Evolutionary conservation across 2,329 filamentous ascomycete species (phyloP).

Genomic region (Plectosphaerella cucumerina): DNA sequence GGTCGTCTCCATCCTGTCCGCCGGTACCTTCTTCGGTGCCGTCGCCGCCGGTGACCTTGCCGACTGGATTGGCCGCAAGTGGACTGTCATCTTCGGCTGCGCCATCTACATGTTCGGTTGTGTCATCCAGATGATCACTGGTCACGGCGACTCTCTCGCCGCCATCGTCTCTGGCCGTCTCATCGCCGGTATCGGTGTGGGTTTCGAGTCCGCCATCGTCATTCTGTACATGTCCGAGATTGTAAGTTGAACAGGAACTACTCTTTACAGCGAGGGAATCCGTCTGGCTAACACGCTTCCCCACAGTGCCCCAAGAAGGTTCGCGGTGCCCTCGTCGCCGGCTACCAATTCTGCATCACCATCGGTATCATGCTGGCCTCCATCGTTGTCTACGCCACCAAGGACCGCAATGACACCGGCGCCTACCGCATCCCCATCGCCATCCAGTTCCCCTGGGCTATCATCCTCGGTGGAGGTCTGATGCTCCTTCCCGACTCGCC

Average conservation of each 20-base stretch:
- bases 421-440: slow-evolving; percentile 78
- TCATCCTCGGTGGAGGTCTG: slow-evolving; percentile 70
- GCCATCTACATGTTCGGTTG: slow-evolving; percentile 66
- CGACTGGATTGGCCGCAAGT: slow-evolving; percentile 70
- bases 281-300: background rate
- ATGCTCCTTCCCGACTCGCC: slow-evolving; percentile 80
- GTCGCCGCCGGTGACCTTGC: slow-evolving; percentile 73
- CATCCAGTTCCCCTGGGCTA: slow-evolving; percentile 75
- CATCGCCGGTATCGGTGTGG: slow-evolving; percentile 72
- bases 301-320: slow-evolving; percentile 60
- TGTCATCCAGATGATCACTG: slow-evolving; percentile 59
- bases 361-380: slow-evolving; percentile 73
- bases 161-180: slow-evolving; percentile 70
- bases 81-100: slow-evolving; percentile 69
- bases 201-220: slow-evolving; percentile 75
- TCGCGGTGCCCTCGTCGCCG: slow-evolving; percentile 71
- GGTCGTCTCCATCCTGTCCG: slow-evolving; percentile 73
- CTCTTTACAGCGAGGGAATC: background rate
- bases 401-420: slow-evolving; percentile 56
- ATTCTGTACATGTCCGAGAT: slow-evolving; percentile 89
- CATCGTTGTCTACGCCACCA: slow-evolving; percentile 68
- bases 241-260: slow-evolving; percentile 28
- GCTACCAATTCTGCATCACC: slow-evolving; percentile 81
- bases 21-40: slow-evolving; percentile 74
- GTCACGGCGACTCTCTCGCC: slow-evolving; percentile 42